Evolutionary conservation across 2,329 filamentous ascomycete genomes (phyloP).

Genomic region (Colletotrichum cuscutae): DNA sequence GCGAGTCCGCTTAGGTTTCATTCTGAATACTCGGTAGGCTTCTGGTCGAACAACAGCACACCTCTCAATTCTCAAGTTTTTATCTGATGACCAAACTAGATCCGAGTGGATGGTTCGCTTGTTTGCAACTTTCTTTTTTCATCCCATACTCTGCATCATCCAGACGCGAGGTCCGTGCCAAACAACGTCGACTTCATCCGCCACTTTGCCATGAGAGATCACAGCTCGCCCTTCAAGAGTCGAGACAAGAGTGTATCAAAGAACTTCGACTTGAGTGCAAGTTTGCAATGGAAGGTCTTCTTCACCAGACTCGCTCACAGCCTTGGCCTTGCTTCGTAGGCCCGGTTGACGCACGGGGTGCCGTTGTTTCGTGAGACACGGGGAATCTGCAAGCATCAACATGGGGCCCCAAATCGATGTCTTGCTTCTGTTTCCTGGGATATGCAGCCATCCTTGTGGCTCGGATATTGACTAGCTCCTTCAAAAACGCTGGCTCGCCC

Average conservation of each 20-base stretch:
- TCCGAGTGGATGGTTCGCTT: background rate
- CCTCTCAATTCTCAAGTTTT: background rate
- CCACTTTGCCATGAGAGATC: no score
- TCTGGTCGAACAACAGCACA: background rate
- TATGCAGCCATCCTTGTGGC: background rate
- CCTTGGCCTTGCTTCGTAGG: background rate
- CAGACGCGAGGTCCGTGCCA: background rate
- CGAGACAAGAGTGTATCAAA: background rate
- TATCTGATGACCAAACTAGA: background rate
- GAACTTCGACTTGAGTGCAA: background rate
- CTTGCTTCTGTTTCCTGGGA: background rate
- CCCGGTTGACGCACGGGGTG: background rate
- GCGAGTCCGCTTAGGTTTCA: background rate
- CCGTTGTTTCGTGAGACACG: no score
- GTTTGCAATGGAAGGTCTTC: background rate
- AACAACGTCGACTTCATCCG: background rate
- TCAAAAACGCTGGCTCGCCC: background rate
- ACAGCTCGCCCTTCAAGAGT: background rate
- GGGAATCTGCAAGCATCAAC: no score
- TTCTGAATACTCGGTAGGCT: background rate
- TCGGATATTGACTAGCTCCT: background rate
- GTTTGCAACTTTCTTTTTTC: background rate
- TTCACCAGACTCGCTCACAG: background rate
- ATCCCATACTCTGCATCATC: background rate
- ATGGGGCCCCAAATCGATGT: background rate